Evolutionary conservation across 1,139 yeast genomes (phyloP).

Genomic region (Cylindricascospora bacillispora): DNA sequence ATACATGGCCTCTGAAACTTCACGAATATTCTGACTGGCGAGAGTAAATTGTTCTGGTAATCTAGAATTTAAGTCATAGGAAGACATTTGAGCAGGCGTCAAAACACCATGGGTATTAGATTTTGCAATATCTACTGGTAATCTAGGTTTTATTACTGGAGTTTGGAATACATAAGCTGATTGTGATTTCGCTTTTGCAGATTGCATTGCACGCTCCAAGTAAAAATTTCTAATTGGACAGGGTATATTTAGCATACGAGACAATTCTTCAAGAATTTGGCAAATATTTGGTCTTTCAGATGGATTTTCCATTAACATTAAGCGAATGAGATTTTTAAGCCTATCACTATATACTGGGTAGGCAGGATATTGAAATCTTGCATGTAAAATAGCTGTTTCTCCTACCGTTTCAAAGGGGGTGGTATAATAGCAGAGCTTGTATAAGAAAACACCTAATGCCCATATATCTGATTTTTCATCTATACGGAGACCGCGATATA

Average conservation of each 20-base stretch:
- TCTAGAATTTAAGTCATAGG: not conserved
- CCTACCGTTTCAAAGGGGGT: conserved; percentile 71
- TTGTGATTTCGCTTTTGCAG: conserved; percentile 1
- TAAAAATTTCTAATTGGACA: conserved; percentile 35
- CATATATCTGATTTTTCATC: conserved; percentile 72
- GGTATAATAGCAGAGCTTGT: conserved; percentile 63
- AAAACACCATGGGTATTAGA: not conserved
- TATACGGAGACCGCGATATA: conserved; percentile 51
- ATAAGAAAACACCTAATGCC: conserved; percentile 71
- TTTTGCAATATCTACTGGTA: not conserved
- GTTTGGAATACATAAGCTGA: not conserved
- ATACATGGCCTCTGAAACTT: not conserved
- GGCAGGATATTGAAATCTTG: conserved; percentile 47
- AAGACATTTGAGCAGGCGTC: not conserved
- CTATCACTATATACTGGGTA: conserved; percentile 35
- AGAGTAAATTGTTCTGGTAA: conserved; percentile 9
- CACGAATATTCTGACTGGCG: conserved; percentile 6
- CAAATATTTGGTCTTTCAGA: conserved; percentile 58
- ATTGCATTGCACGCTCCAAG: conserved; percentile 14
- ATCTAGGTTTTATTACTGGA: not conserved
- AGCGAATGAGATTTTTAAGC: conserved; percentile 46
- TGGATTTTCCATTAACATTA: conserved; percentile 59
- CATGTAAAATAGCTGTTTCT: conserved; percentile 59
- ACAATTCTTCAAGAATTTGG: conserved; percentile 56
- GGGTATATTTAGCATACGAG: conserved; percentile 42